A percentile compares a stretch with the other conserved stretches of the same genome.
Evolutionary conservation across 2,329 filamentous ascomycete genomes (phyloP).

Genomic region (Lasiodiplodia citricola): DNA sequence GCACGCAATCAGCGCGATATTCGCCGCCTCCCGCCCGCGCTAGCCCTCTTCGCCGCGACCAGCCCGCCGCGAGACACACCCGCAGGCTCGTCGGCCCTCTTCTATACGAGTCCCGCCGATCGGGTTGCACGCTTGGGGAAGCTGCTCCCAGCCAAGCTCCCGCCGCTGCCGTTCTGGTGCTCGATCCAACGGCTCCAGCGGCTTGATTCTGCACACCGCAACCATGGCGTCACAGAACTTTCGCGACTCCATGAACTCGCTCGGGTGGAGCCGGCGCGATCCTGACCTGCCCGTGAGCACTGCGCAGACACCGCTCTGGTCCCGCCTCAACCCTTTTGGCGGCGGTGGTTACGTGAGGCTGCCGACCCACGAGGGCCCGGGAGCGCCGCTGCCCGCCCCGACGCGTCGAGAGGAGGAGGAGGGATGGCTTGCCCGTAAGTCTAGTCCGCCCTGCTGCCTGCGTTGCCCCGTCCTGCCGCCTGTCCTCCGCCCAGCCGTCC

Average conservation of each 20-base stretch:
- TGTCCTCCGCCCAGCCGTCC: slow-evolving; percentile 6
- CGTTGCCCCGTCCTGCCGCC: not conserved
- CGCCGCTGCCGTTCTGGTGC: slow-evolving; percentile 23
- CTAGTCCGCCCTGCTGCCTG: slow-evolving; percentile 32
- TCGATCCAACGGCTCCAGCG: slow-evolving; percentile 15
- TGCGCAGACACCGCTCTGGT: slow-evolving; percentile 73
- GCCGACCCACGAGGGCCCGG: slow-evolving; percentile 80
- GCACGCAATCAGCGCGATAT: slow-evolving; percentile 52
- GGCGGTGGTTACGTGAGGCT: slow-evolving; percentile 87
- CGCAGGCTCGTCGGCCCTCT: slow-evolving; percentile 16
- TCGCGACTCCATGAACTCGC: slow-evolving; percentile 89
- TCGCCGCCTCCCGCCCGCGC: slow-evolving; percentile 26
- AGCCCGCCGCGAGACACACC: slow-evolving; percentile 21
- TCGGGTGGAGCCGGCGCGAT: slow-evolving; percentile 91
- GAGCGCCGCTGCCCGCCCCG: slow-evolving; percentile 84
- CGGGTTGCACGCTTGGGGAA: slow-evolving; percentile 17
- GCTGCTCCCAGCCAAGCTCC: slow-evolving; percentile 24
- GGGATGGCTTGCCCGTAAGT: slow-evolving; percentile 93
- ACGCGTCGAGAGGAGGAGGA: slow-evolving; percentile 91
- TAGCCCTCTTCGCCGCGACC: slow-evolving; percentile 22
- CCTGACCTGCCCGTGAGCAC: slow-evolving; percentile 77
- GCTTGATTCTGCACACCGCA: slow-evolving; percentile 16
- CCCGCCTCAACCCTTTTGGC: slow-evolving; percentile 88
- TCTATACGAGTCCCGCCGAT: slow-evolving; percentile 24
- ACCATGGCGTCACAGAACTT: slow-evolving; percentile 87